Evolutionary conservation across 768 basidiomycete species (phyloP).

Genomic region (Megacollybia marginata): DNA sequence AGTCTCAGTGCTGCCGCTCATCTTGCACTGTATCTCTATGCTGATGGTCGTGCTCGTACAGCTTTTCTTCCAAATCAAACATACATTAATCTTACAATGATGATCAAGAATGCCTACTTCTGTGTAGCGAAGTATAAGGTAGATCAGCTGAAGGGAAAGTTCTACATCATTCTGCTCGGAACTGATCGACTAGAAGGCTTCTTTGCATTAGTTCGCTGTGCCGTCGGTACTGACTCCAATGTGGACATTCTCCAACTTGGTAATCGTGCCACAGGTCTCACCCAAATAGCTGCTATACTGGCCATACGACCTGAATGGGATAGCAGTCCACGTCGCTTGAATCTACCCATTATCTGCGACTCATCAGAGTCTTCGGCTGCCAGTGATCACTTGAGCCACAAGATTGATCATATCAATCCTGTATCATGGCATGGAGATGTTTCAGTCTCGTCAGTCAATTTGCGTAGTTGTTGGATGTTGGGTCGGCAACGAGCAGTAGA

Average conservation of each 20-base stretch:
- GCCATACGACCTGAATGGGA: background rate
- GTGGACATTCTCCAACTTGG: background rate
- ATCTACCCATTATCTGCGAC: background rate
- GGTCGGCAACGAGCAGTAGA: conserved; percentile 8
- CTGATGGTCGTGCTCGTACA: background rate
- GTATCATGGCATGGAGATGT: conserved; percentile 26
- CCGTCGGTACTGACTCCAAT: background rate
- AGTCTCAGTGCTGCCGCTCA: background rate
- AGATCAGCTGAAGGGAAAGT: background rate
- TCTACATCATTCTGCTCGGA: background rate
- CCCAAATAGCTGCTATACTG: background rate
- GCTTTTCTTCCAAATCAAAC: background rate
- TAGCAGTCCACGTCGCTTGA: background rate
- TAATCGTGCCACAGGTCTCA: background rate
- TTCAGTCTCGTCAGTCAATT: conserved; percentile 13
- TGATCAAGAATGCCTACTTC: background rate
- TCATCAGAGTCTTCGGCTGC: too few relatives aligned
- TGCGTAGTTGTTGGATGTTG: conserved; percentile 22
- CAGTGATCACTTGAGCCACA: conserved; percentile 9
- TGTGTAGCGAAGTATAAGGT: background rate
- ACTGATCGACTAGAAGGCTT: background rate
- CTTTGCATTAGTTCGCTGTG: background rate
- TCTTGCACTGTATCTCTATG: background rate
- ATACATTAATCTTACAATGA: background rate
- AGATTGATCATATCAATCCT: conserved; percentile 27